Evolutionary conservation across 257 asterid genomes (phyloP).

Genomic region (Cordia subcordata): DNA sequence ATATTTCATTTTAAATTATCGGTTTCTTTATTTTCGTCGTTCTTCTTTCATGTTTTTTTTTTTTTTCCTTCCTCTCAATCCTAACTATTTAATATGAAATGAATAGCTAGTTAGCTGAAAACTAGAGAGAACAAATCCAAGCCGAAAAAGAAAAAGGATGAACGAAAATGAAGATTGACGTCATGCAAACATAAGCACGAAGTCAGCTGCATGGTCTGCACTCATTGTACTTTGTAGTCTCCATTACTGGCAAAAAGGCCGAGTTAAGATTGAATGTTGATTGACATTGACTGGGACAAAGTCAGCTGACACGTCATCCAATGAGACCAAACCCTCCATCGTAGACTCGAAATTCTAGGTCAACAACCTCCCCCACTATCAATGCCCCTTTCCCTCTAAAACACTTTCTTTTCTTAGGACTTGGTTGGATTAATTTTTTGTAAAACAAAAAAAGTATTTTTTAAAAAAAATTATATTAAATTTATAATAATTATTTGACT

Average conservation of each 20-base stretch:
- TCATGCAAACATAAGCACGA: background rate
- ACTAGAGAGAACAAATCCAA: too few relatives aligned
- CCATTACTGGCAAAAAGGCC: constrained; percentile 1
- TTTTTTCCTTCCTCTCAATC: too few relatives aligned
- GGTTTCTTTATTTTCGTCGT: too few relatives aligned
- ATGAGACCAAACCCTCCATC: background rate
- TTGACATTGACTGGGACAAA: background rate
- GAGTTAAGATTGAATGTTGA: background rate
- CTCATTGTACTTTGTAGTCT: background rate
- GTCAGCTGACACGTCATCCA: constrained; percentile 3
- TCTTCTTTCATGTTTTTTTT: too few relatives aligned
- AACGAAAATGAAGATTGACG: background rate
- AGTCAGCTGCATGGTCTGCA: background rate
- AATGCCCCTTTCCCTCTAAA: background rate
- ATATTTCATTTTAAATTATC: too few relatives aligned
- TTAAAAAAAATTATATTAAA: too few relatives aligned
- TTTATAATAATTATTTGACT: too few relatives aligned
- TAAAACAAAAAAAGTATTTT: too few relatives aligned
- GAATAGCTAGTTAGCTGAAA: too few relatives aligned
- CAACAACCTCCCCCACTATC: constrained; percentile 9
- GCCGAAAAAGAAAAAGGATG: too few relatives aligned
- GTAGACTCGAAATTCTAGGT: background rate
- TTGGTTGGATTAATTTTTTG: too few relatives aligned
- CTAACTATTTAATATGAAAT: too few relatives aligned
- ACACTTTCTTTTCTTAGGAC: background rate